Evolutionary conservation across 2,329 filamentous ascomycete species (phyloP).

Genomic region (Hypoxylon sp.): DNA sequence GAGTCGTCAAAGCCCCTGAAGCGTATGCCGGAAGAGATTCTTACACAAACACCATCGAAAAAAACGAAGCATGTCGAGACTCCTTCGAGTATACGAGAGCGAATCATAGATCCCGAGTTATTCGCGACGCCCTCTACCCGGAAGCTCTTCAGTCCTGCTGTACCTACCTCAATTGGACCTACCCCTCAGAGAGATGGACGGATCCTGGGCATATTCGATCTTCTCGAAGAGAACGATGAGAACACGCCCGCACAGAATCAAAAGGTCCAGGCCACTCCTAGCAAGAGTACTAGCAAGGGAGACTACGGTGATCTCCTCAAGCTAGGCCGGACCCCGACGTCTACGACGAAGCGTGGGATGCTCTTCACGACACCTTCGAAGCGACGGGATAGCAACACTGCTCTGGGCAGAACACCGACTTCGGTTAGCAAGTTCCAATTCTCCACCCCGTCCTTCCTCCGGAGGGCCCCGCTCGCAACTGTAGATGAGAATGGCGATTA

Average conservation of each 20-base stretch:
- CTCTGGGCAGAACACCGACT: conserved; percentile 61
- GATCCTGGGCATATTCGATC: conserved; percentile 83
- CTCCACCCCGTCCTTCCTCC: conserved; percentile 79
- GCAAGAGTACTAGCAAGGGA: conserved; percentile 56
- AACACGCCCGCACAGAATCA: conserved; percentile 60
- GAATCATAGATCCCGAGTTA: conserved; percentile 55
- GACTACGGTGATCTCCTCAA: conserved; percentile 53
- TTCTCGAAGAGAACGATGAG: conserved; percentile 68
- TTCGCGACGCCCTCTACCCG: conserved; percentile 70
- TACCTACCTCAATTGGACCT: conserved; percentile 77
- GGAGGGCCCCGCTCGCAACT: conserved; percentile 65
- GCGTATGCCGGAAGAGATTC: conserved; percentile 57
- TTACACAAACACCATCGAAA: conserved; percentile 66
- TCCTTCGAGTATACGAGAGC: conserved; percentile 59
- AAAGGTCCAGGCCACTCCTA: conserved; percentile 61
- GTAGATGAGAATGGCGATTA: conserved; percentile 71
- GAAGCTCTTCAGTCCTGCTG: conserved; percentile 71
- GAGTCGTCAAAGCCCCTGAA: conserved; percentile 58
- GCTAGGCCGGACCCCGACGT: conserved; percentile 66
- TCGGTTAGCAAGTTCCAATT: conserved; percentile 71
- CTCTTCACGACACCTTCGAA: conserved; percentile 77
- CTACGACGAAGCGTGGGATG: conserved; percentile 71
- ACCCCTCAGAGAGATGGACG: conserved; percentile 85
- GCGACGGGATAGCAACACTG: conserved; percentile 59
- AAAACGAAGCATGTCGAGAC: conserved; percentile 63